A percentile compares a stretch with the other conserved stretches of the same genome.
Conservation (phyloP, 2,329 filamentous ascomycete genomes). For the Dissoconium aciculare region DNA sequence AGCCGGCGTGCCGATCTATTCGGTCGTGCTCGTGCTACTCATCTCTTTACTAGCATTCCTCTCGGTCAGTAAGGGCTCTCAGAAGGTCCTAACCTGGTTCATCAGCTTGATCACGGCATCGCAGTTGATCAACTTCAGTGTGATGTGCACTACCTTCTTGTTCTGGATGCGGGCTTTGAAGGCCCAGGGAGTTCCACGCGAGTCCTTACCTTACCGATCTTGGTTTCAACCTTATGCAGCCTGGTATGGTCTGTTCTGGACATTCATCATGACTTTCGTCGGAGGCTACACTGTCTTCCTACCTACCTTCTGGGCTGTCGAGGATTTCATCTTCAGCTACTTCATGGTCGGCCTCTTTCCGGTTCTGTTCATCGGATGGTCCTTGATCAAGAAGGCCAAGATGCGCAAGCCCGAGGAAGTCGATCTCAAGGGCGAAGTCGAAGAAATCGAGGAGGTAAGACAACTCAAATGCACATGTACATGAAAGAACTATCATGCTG, state of each 20-base stretch:
- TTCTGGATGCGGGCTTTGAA: slow-evolving; percentile 54
- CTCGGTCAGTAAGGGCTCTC: slow-evolving; percentile 49
- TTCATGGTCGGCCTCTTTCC: slow-evolving; percentile 60
- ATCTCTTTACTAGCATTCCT: slow-evolving; percentile 59
- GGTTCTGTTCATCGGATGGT: slow-evolving; percentile 54
- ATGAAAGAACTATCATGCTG: not conserved
- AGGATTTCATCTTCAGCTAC: slow-evolving; percentile 59
- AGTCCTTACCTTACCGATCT: slow-evolving; percentile 51
- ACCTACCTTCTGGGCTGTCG: slow-evolving; percentile 46
- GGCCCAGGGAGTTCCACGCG: slow-evolving; percentile 52
- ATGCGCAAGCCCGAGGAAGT: slow-evolving; percentile 43
- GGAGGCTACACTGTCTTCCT: slow-evolving; percentile 64
- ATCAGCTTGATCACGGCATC: slow-evolving; percentile 57
- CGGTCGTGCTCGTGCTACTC: slow-evolving; percentile 48
- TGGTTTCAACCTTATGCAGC: slow-evolving; percentile 55
- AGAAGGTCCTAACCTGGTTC: slow-evolving; percentile 58
- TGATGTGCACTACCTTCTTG: slow-evolving; percentile 55
- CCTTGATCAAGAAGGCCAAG: slow-evolving; percentile 49
- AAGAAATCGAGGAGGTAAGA: slow-evolving; percentile 44
- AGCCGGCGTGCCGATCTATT: slow-evolving; percentile 59
- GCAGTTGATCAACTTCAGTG: slow-evolving; percentile 55
- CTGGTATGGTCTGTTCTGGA: slow-evolving; percentile 45
- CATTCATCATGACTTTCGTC: slow-evolving; percentile 59
- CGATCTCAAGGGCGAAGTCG: slow-evolving; percentile 47
- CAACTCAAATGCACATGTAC: slow-evolving; percentile 13